phyloP scores from a whole-genome alignment of 106 monocot species.

The Agapanthus africanus region DNA sequence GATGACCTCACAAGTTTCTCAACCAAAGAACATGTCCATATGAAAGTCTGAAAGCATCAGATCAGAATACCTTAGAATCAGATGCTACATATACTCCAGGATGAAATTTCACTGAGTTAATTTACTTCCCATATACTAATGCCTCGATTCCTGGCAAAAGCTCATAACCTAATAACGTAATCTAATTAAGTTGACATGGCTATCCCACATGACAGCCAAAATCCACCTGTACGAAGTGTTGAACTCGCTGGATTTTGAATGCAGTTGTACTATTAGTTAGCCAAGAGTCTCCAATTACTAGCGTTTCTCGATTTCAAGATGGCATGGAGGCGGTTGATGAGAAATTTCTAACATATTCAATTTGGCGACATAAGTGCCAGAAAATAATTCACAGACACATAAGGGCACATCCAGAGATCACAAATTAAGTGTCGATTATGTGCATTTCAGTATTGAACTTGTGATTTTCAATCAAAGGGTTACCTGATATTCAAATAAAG shows the following conservation, averaged over 20 bases:
- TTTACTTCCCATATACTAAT: neutral
- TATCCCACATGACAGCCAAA: neutral
- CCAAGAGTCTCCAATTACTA: too few relatives aligned
- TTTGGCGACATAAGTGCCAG: neutral
- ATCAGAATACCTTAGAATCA: too few relatives aligned
- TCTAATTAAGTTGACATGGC: neutral
- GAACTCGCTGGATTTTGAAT: neutral
- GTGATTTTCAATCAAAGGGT: neutral
- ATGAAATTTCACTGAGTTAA: neutral
- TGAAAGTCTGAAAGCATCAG: neutral
- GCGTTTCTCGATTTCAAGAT: too few relatives aligned
- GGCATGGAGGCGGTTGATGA: too few relatives aligned
- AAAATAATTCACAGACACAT: neutral
- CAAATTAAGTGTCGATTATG: neutral
- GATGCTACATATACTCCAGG: too few relatives aligned
- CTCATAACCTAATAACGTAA: neutral
- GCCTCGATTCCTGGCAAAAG: neutral
- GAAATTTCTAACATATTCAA: too few relatives aligned
- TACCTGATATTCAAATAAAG: constrained; percentile 40
- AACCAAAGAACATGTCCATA: neutral
- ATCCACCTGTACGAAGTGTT: neutral
- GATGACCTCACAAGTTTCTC: neutral
- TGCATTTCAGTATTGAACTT: neutral
- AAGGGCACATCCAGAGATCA: too few relatives aligned
- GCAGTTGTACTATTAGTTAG: too few relatives aligned